phyloP scores from a whole-genome alignment of 768 basidiomycete species.

The Pleurotus platypus region DNA sequence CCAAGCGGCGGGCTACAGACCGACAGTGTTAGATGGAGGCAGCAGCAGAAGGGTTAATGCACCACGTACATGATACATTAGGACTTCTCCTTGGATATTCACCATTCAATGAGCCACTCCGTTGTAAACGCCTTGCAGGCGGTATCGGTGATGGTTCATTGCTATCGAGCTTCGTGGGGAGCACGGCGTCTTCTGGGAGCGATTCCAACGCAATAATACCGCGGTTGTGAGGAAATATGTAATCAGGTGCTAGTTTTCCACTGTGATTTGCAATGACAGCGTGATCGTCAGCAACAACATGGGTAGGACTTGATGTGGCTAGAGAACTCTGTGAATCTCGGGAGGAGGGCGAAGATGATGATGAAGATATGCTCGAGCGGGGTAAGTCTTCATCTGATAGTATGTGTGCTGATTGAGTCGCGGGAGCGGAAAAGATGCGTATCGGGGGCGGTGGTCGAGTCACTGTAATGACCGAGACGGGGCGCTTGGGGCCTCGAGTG shows the following conservation, averaged over 20 bases:
- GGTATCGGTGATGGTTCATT: neutral
- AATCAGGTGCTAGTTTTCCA: neutral
- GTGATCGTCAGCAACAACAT: slow-evolving; percentile 32
- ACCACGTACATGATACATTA: neutral
- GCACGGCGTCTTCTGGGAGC: slow-evolving; percentile 14
- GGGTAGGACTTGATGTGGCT: slow-evolving; percentile 22
- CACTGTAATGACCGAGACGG: neutral
- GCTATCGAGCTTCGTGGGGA: neutral
- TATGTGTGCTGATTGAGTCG: neutral
- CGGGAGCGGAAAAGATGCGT: neutral
- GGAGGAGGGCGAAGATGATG: slow-evolving; percentile 10
- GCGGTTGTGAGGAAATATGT: slow-evolving; percentile 1
- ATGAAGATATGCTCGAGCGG: neutral
- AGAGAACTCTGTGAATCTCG: slow-evolving; percentile 19
- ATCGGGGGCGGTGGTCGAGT: neutral
- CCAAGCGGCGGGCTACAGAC: neutral
- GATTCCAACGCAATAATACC: slow-evolving; percentile 9
- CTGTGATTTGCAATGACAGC: slow-evolving; percentile 41
- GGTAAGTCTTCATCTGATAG: slow-evolving; percentile 4
- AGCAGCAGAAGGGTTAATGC: too few relatives aligned
- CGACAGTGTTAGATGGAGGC: slow-evolving; percentile 19
- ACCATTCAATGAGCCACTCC: neutral
- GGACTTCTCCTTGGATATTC: neutral
- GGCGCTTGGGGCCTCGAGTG: neutral
- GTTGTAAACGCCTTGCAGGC: neutral